Percentiles rank a stretch among this genome's conserved stretches.
Conservation (phyloP, 163 green algal genomes). For the Smithsoniella earleae region DNA sequence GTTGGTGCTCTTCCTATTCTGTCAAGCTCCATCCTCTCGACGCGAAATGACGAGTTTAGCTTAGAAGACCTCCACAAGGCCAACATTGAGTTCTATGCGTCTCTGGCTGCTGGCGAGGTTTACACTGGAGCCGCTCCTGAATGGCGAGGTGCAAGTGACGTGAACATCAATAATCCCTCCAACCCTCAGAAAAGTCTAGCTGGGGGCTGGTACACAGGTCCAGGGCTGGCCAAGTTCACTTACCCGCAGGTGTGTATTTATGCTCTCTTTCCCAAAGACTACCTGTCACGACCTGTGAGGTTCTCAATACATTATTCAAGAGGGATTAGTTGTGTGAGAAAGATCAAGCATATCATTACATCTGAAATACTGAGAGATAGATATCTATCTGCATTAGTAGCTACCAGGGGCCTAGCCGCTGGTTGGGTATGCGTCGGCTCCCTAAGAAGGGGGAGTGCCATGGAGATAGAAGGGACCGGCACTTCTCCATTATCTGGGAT, state of each 20-base stretch:
- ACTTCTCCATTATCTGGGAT: too few species aligned
- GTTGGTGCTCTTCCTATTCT: slow-evolving; percentile 9
- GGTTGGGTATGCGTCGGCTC: too few species aligned
- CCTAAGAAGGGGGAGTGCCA: too few species aligned
- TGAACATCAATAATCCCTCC: neutral
- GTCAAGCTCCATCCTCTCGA: neutral
- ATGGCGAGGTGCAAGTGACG: neutral
- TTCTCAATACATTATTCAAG: too few species aligned
- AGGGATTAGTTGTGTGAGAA: too few species aligned
- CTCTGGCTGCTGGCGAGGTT: neutral
- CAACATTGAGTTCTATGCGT: neutral
- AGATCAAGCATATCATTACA: too few species aligned
- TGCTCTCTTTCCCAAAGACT: neutral
- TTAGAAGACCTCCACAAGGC: neutral
- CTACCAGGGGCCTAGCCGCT: too few species aligned
- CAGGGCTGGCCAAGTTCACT: slow-evolving; percentile 26
- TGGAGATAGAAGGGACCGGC: too few species aligned
- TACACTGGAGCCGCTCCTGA: neutral
- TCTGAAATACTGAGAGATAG: too few species aligned
- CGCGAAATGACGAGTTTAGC: neutral
- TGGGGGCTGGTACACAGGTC: slow-evolving; percentile 21
- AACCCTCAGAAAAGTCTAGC: neutral
- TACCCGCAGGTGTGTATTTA: slow-evolving; percentile 2
- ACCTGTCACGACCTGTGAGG: too few species aligned
- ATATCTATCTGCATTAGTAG: too few species aligned